Base-by-base conservation (phyloP, 495 filamentous ascomycete genomes). In the Chaetomidium leptoderma region DNA sequence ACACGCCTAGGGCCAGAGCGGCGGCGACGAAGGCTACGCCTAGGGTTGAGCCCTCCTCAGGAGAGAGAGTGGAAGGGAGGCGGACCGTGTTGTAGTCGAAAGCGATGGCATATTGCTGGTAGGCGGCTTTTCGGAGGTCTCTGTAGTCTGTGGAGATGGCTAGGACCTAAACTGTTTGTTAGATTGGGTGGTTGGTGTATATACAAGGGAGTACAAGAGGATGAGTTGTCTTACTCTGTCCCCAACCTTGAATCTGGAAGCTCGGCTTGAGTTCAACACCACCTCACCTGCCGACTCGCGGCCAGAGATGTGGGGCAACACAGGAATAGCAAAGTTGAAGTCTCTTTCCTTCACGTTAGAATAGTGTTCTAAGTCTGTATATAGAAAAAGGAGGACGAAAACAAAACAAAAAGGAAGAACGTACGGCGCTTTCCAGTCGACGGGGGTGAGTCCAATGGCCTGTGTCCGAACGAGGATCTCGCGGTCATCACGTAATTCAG, bases 341-440 rank as follows among this genome's bases (percentile, higher is more conserved):
- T 84, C 85, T 13, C 82, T 81, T 53, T n/a, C 19, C 68, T 29
- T 5, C 7, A 8, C 37, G 47, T 51, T 16, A 36, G 30, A 11
- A 32, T 0, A 32, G 6, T 17, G 29, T 29, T 13, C n/a, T n/a
- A n/a, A n/a, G n/a, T 17, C 37, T 11, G n/a, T n/a, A n/a, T n/a
- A n/a, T n/a, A n/a, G n/a, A n/a, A n/a, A 9, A 46, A 29, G 13
- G 26, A 9, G 1, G 13, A 14, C 4, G 14, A 6, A 44, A 0
- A 19, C 6, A 13, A 29, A 24, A 21, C 13, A 58, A 51, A 36
- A 24, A 32, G 39, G 32, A 36, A 21, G 23, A 9, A 76, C 77
- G 33, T 75, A 86, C 83, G 83, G 83, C 62, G 77, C 81, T 72
- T 88, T 88, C 86, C 86, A 88, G 66, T 89, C 86, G 46, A 88